phyloP scores from a whole-genome alignment of 2,329 filamentous ascomycete genomes.

The Scedosporium apiospermum region DNA sequence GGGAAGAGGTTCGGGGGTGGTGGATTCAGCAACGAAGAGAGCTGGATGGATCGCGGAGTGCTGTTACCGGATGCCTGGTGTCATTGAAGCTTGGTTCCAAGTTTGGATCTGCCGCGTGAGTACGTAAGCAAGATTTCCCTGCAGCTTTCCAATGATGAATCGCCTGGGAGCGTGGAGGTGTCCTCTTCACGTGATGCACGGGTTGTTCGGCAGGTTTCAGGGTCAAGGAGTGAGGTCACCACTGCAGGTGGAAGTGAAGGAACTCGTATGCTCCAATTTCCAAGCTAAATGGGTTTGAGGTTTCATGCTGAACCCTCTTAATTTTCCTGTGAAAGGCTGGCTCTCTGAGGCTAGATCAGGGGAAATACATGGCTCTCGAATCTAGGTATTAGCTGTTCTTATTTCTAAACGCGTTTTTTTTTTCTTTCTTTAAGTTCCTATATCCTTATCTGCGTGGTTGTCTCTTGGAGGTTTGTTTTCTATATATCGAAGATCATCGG shows the following conservation, averaged over 20 bases:
- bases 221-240: not conserved
- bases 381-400: no score
- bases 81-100: not conserved
- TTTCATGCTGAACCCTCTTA: not conserved
- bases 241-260: not conserved
- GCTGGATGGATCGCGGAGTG: not conserved
- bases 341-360: not conserved
- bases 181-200: not conserved
- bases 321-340: not conserved
- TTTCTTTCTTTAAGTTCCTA: not conserved
- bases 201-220: not conserved
- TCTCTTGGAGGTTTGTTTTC: not conserved
- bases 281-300: not conserved
- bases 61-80: not conserved
- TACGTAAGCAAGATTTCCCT: constrained; percentile 1
- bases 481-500: not conserved
- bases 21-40: not conserved
- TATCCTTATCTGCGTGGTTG: not conserved
- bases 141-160: no score
- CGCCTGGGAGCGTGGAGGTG: no score
- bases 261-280: not conserved
- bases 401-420: not conserved
- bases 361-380: not conserved
- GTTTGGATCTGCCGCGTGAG: not conserved
- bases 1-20: not conserved